Percentiles rank a stretch among this genome's conserved stretches.
phyloP scores from a whole-genome alignment of 2,329 filamentous ascomycete genomes.

The Colletotrichum tanaceti region DNA sequence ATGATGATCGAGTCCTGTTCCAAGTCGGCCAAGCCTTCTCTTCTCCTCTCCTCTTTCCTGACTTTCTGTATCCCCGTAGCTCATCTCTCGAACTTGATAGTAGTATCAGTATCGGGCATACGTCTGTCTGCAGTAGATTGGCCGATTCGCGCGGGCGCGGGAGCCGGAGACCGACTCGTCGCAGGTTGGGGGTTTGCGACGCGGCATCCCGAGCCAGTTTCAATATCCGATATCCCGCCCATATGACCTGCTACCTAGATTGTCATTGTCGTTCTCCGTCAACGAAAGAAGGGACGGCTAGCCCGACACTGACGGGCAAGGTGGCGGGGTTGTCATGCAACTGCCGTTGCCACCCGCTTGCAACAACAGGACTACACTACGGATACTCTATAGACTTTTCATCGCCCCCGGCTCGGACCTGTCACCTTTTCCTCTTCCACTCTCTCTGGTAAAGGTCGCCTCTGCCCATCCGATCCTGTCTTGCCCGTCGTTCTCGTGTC shows the following conservation, averaged over 20 bases:
- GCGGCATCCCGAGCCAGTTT: constrained; percentile 22
- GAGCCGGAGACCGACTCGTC: constrained; percentile 18
- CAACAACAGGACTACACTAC: constrained; percentile 12
- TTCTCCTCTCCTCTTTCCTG: no score
- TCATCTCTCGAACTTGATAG: neutral
- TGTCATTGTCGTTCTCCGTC: neutral
- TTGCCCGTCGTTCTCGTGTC: neutral
- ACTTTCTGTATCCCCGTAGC: neutral
- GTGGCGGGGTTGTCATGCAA: no score
- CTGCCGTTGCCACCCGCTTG: neutral
- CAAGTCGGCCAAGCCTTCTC: no score
- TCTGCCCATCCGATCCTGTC: neutral
- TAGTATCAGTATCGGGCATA: neutral
- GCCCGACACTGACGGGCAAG: neutral
- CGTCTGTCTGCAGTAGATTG: neutral
- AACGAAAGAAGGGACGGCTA: neutral
- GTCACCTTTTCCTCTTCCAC: neutral
- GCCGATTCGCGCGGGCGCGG: neutral
- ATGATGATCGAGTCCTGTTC: no score
- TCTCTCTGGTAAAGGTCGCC: neutral
- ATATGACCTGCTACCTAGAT: neutral
- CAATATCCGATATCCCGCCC: constrained; percentile 19
- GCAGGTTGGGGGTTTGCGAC: constrained; percentile 28
- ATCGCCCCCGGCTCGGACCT: neutral
- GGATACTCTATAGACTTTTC: no score